phyloP scores from a whole-genome alignment of 768 basidiomycete species.

The Sarcodon aspratus region DNA sequence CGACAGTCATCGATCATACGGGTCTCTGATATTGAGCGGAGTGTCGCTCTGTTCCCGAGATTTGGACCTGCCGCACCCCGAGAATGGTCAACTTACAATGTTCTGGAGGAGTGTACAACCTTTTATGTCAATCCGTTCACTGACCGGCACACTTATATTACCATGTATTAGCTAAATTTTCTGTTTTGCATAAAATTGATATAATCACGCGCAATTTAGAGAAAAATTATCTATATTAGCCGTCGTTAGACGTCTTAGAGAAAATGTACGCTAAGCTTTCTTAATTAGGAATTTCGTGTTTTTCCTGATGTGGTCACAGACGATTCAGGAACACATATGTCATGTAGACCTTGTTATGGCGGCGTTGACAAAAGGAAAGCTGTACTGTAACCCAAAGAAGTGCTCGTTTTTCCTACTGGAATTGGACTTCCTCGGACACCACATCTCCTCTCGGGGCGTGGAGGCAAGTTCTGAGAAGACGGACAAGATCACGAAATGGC shows the following conservation, averaged over 20 bases:
- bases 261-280: too few species aligned
- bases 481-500: conserved; percentile 20
- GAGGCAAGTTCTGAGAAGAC: conserved; percentile 16
- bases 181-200: too few species aligned
- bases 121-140: too few species aligned
- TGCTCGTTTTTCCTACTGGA: conserved; percentile 14
- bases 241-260: too few species aligned
- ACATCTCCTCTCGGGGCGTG: conserved; percentile 18
- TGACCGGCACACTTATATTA: too few species aligned
- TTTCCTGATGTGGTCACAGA: conserved; percentile 31
- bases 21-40: conserved; percentile 11
- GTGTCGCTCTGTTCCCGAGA: conserved; percentile 20
- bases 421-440: conserved; percentile 21
- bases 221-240: too few species aligned
- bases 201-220: too few species aligned
- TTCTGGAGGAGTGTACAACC: conserved; percentile 15
- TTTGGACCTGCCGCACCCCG: conserved; percentile 17
- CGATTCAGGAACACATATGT: conserved; percentile 14
- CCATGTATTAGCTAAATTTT: too few species aligned
- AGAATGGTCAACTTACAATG: conserved; percentile 20
- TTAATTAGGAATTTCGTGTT: too few species aligned
- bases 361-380: conserved; percentile 6
- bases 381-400: conserved; percentile 19
- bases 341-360: conserved; percentile 11
- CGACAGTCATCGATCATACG: conserved; percentile 13